phyloP scores from a whole-genome alignment of 2,329 filamentous ascomycete genomes.

The Ambrosiella cleistominuta region DNA sequence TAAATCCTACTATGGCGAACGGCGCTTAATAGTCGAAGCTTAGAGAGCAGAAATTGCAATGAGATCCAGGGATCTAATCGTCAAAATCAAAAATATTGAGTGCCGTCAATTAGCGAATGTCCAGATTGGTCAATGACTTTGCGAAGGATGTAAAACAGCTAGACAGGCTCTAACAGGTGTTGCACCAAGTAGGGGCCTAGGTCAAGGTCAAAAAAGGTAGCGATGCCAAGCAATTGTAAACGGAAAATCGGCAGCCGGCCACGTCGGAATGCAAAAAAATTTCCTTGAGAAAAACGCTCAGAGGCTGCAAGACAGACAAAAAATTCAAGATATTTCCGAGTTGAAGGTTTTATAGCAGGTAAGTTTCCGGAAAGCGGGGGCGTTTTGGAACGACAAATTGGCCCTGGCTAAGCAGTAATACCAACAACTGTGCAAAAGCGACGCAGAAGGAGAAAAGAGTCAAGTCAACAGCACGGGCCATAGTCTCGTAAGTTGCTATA shows the following conservation, averaged over 20 bases:
- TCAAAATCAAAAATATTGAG: background rate
- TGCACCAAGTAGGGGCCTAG: background rate
- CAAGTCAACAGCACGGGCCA: background rate
- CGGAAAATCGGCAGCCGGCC: background rate
- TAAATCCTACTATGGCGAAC: slow-evolving; percentile 11
- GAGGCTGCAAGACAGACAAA: background rate
- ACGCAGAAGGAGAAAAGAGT: background rate
- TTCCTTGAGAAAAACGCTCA: background rate
- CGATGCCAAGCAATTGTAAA: background rate
- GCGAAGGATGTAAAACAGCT: background rate
- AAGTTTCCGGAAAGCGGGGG: no score
- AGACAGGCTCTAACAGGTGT: background rate
- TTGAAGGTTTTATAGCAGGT: no score
- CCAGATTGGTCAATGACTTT: background rate
- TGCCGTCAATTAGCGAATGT: background rate
- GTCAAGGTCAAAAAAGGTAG: background rate
- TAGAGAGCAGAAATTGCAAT: background rate
- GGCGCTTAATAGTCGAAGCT: background rate
- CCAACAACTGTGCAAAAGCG: background rate
- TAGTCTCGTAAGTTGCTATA: slow-evolving; percentile 1
- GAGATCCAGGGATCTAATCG: background rate
- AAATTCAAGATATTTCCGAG: background rate
- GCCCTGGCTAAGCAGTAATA: background rate
- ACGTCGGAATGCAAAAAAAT: background rate
- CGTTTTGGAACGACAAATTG: background rate